These are phyloP conservation scores for Trametes elegans DNA, from an alignment of 768 basidiomycete genomes.

Conservation along the genomic window DNA sequence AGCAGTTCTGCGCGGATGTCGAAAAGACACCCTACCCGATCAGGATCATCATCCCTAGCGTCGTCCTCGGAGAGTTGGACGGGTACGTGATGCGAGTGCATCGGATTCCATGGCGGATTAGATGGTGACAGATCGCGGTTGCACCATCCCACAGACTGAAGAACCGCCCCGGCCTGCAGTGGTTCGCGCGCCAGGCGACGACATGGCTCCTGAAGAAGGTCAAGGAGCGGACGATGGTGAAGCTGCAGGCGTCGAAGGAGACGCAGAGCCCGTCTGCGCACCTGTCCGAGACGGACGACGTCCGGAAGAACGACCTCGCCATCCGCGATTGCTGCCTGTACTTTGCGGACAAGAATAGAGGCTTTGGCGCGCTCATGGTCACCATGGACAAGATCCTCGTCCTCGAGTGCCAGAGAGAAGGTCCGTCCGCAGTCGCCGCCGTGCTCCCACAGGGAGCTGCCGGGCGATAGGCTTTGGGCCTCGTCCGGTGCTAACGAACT, in stretches of 20 bases:
- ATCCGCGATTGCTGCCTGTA: slow-evolving; percentile 78
- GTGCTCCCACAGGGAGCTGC: not conserved
- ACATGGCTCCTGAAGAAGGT: slow-evolving; percentile 34
- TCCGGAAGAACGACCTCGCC: slow-evolving; percentile 54
- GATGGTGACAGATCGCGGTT: not conserved
- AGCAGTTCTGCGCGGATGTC: slow-evolving; percentile 62
- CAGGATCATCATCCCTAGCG: slow-evolving; percentile 66
- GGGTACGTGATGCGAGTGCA: too few species aligned
- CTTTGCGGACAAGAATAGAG: slow-evolving; percentile 40
- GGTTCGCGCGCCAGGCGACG: slow-evolving; percentile 60
- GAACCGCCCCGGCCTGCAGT: slow-evolving; percentile 42
- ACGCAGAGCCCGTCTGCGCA: slow-evolving; percentile 13
- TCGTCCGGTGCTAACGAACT: too few species aligned
- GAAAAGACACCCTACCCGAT: slow-evolving; percentile 50
- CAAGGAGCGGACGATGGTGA: slow-evolving; percentile 27
- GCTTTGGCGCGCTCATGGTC: slow-evolving; percentile 54
- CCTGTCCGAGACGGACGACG: slow-evolving; percentile 8
- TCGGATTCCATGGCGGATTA: not conserved
- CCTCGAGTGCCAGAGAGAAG: slow-evolving; percentile 46
- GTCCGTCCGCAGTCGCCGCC: slow-evolving; percentile 32
- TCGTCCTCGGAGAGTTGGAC: slow-evolving; percentile 77
- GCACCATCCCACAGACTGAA: slow-evolving; percentile 35
- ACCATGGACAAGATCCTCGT: slow-evolving; percentile 70
- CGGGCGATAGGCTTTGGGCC: too few species aligned
- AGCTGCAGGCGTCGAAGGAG: slow-evolving; percentile 32